phyloP scores from a whole-genome alignment of 2,329 filamentous ascomycete genomes.

The Talaromyces sp. region DNA sequence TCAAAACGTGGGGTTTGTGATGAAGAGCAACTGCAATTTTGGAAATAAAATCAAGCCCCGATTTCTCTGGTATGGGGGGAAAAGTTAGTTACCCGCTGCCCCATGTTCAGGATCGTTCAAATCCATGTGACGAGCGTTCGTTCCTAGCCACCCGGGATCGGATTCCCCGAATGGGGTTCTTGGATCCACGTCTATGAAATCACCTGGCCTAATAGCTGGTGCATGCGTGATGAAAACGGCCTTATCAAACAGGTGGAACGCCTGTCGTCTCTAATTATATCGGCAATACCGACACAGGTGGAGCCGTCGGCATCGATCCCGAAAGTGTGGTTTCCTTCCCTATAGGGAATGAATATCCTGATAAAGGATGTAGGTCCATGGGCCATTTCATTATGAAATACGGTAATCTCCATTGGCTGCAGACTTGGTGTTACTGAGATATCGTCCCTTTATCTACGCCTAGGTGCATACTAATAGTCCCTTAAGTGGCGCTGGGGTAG shows the following conservation, averaged over 20 bases:
- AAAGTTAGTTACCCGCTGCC: neutral
- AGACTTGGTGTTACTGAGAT: too few species aligned
- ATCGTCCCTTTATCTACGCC: neutral
- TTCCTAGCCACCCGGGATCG: neutral
- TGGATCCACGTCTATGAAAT: neutral
- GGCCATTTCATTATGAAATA: neutral
- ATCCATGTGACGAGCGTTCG: neutral
- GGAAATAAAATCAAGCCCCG: neutral
- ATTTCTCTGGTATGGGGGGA: neutral
- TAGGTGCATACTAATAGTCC: neutral
- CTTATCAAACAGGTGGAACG: neutral
- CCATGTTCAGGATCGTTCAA: neutral
- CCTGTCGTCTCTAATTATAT: neutral
- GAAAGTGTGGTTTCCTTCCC: neutral
- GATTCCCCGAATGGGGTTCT: neutral
- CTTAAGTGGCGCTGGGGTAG: neutral
- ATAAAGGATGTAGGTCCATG: neutral
- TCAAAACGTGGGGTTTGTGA: neutral
- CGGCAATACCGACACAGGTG: neutral
- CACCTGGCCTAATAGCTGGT: neutral
- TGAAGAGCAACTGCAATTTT: neutral
- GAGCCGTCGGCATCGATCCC: neutral
- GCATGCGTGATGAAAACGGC: neutral
- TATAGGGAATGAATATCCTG: neutral
- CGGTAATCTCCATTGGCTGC: neutral